Evolutionary conservation across 1,284 basidiomycete species (phyloP).

Genomic region (Dichomitus squalens): DNA sequence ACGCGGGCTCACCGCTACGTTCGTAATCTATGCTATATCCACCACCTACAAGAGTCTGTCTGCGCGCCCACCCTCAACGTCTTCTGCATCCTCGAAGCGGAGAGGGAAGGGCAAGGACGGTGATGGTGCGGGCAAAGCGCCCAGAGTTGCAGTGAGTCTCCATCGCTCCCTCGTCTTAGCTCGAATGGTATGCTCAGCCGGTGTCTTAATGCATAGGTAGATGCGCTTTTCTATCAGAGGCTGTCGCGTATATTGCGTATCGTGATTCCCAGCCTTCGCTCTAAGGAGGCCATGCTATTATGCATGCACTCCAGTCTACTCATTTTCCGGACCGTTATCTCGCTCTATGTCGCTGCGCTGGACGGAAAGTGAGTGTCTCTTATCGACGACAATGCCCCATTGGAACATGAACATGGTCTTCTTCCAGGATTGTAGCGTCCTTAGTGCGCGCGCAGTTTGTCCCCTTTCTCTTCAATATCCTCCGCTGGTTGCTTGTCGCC

Average conservation of each 20-base stretch:
- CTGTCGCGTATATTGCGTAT: constrained; percentile 82
- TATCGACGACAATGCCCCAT: not conserved
- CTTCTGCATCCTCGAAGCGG: constrained; percentile 28
- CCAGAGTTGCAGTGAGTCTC: constrained; percentile 65
- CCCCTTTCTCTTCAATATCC: constrained; percentile 84
- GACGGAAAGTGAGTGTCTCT: constrained; percentile 80
- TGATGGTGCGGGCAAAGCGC: constrained; percentile 44
- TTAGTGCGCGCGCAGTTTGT: constrained; percentile 87
- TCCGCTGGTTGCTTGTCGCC: constrained; percentile 92
- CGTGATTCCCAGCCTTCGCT: constrained; percentile 85
- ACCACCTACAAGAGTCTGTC: constrained; percentile 59
- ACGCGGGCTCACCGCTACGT: constrained; percentile 62
- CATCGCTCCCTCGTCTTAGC: constrained; percentile 2
- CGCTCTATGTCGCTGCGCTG: constrained; percentile 93
- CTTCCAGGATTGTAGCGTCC: constrained; percentile 85
- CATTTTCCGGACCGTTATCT: constrained; percentile 87
- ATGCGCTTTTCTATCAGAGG: constrained; percentile 87
- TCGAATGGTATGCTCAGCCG: not conserved
- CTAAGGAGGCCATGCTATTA: constrained; percentile 87
- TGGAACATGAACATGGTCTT: not conserved
- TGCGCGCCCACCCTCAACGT: constrained; percentile 36
- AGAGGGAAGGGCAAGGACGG: constrained; percentile 44
- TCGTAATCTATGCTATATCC: constrained; percentile 64
- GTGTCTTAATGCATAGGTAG: constrained; percentile 54
- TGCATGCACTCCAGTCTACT: constrained; percentile 88